Conservation (phyloP, 2,329 filamentous ascomycete species). For the Diaporthe ampelina region DNA sequence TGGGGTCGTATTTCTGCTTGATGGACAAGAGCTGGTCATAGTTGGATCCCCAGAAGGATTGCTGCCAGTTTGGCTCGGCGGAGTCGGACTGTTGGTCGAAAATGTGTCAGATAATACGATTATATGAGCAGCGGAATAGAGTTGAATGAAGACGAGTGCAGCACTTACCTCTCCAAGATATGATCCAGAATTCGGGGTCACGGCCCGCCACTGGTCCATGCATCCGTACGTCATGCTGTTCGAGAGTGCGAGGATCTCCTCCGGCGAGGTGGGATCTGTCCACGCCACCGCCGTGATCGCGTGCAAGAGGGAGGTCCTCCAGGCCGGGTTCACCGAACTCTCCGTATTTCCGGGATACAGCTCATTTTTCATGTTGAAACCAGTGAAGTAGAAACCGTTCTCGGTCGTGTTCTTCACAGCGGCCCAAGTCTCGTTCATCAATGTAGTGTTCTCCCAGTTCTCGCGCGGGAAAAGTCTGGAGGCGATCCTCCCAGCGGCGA, state of each 20-base stretch:
- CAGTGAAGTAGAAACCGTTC: slow-evolving; percentile 34
- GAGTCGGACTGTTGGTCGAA: slow-evolving; percentile 54
- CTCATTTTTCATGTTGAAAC: slow-evolving; percentile 27
- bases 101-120: not conserved
- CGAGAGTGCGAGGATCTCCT: slow-evolving; percentile 20
- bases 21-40: slow-evolving; percentile 49
- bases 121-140: no score
- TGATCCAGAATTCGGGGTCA: slow-evolving; percentile 53
- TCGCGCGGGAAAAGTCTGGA: slow-evolving; percentile 50
- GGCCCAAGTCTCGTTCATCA: slow-evolving; percentile 50
- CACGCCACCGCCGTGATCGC: slow-evolving; percentile 50
- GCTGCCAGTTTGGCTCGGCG: slow-evolving; percentile 52
- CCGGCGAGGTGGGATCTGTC: slow-evolving; percentile 14
- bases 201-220: slow-evolving; percentile 50
- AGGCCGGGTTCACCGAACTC: slow-evolving; percentile 63
- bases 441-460: slow-evolving; percentile 45
- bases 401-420: slow-evolving; percentile 41
- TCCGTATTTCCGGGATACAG: slow-evolving; percentile 41
- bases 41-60: slow-evolving; percentile 51
- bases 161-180: slow-evolving; percentile 46
- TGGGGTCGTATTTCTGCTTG: slow-evolving; percentile 53
- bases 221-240: slow-evolving; percentile 50
- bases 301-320: slow-evolving; percentile 58
- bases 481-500: slow-evolving; percentile 44
- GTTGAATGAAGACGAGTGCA: not conserved